phyloP scores from a whole-genome alignment of 805 yeast genomes.

The Diddensiella transvaalensis region DNA sequence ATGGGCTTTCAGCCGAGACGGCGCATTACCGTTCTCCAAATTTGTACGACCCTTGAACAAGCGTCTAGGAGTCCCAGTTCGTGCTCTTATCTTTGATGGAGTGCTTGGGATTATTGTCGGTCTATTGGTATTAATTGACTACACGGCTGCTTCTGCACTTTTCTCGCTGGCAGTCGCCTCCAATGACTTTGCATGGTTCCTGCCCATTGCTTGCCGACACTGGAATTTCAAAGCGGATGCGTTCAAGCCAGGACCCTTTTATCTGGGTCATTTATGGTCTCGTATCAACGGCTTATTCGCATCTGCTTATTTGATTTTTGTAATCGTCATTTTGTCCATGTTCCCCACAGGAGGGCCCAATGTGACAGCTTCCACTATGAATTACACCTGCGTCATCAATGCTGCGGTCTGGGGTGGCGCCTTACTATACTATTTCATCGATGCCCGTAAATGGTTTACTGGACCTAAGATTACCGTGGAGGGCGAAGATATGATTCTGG shows the following conservation, averaged over 20 bases:
- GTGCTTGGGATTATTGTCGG: constrained; percentile 51
- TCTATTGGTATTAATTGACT: constrained; percentile 52
- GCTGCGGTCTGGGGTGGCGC: constrained; percentile 58
- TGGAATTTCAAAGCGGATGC: constrained; percentile 45
- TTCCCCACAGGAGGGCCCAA: constrained; percentile 47
- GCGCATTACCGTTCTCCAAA: constrained; percentile 62
- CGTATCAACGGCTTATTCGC: constrained; percentile 46
- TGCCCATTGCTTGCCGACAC: constrained; percentile 53
- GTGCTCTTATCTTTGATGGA: constrained; percentile 58
- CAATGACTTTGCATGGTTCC: constrained; percentile 59
- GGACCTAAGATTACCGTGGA: constrained; percentile 46
- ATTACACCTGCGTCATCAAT: constrained; percentile 64
- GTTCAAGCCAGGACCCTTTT: constrained; percentile 65
- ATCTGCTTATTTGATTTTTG: constrained; percentile 47
- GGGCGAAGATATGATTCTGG: not conserved
- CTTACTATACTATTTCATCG: constrained; percentile 46
- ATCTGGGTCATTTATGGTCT: constrained; percentile 50
- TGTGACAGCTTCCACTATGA: constrained; percentile 47
- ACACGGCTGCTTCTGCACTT: constrained; percentile 63
- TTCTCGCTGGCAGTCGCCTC: constrained; percentile 63
- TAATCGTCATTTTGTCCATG: constrained; percentile 51
- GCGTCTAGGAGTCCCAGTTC: constrained; percentile 56
- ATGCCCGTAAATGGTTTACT: constrained; percentile 51
- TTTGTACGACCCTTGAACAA: constrained; percentile 56
- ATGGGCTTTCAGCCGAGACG: constrained; percentile 76